Percentiles rank a stretch among this genome's conserved stretches.
Evolutionary conservation across 768 basidiomycete genomes (phyloP).

Genomic region (Suillus alpinus): DNA sequence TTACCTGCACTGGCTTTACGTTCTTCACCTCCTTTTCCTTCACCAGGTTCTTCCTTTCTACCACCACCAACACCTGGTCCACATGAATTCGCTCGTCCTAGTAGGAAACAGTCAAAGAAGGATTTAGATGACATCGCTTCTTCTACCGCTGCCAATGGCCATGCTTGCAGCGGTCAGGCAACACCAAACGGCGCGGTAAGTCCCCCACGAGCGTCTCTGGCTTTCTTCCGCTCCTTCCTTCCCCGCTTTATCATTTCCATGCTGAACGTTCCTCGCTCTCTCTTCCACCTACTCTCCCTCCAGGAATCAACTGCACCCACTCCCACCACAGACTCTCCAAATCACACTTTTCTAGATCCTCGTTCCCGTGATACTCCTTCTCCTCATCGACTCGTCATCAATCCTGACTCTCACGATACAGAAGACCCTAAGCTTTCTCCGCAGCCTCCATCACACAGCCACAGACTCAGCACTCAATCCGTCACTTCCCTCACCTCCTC

Average conservation of each 20-base stretch:
- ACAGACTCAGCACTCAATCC: conserved; percentile 24
- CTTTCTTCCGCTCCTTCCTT: conserved; percentile 23
- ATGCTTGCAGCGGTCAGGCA: conserved; percentile 4
- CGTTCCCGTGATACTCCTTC: conserved; percentile 36
- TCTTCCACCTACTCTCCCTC: conserved; percentile 24
- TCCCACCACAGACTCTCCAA: conserved; percentile 2
- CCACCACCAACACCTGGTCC: conserved; percentile 65
- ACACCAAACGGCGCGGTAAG: conserved; percentile 27
- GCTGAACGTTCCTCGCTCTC: conserved; percentile 27
- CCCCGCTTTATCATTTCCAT: conserved; percentile 24
- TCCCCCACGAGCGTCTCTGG: conserved; percentile 21
- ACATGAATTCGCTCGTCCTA: conserved; percentile 64
- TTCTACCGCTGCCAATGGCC: neutral
- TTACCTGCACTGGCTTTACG: conserved; percentile 22
- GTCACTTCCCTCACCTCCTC: conserved; percentile 40
- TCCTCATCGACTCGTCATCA: conserved; percentile 26
- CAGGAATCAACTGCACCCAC: conserved; percentile 19
- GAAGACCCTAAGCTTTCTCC: neutral
- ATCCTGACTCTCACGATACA: conserved; percentile 1
- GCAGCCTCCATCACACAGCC: conserved; percentile 3
- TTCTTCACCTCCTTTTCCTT: conserved; percentile 50
- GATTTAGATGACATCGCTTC: conserved; percentile 9
- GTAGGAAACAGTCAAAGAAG: conserved; percentile 22
- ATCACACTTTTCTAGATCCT: conserved; percentile 22
- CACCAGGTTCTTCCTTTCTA: conserved; percentile 64